Evolutionary conservation across 345 rosid species (phyloP).

Genomic region (Nasturtium officinale): DNA sequence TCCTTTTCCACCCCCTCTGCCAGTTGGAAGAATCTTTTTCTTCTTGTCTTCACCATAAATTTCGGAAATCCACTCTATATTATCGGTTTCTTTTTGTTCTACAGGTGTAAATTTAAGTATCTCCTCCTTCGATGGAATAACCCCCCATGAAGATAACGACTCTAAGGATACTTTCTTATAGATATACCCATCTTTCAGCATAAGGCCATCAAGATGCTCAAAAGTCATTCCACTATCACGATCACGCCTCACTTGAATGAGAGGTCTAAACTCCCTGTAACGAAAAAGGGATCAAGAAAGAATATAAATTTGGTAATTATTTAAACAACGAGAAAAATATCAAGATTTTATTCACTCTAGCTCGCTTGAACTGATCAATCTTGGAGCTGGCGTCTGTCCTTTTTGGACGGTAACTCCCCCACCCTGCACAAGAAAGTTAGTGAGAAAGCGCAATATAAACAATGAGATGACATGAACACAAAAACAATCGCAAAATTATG

Average conservation of each 20-base stretch:
- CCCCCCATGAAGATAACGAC: slow-evolving; percentile 70
- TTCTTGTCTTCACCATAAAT: slow-evolving; percentile 80
- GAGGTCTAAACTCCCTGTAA: slow-evolving; percentile 87
- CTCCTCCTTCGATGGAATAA: slow-evolving; percentile 76
- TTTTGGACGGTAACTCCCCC: slow-evolving; percentile 65
- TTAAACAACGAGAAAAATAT: slow-evolving; percentile 18
- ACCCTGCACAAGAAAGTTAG: slow-evolving; percentile 57
- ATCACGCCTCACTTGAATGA: slow-evolving; percentile 76
- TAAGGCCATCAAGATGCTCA: slow-evolving; percentile 79
- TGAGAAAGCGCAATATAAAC: slow-evolving; percentile 8
- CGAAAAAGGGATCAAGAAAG: not conserved
- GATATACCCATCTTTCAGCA: slow-evolving; percentile 88
- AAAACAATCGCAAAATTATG: not conserved
- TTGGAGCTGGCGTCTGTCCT: slow-evolving; percentile 66
- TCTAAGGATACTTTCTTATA: slow-evolving; percentile 80
- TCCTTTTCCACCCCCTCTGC: slow-evolving; percentile 62
- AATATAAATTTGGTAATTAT: slow-evolving; percentile 20
- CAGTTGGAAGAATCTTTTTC: slow-evolving; percentile 49
- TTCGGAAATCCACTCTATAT: slow-evolving; percentile 85
- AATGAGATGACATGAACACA: slow-evolving; percentile 23
- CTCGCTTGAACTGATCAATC: slow-evolving; percentile 84
- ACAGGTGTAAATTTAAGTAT: slow-evolving; percentile 73
- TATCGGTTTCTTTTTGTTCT: slow-evolving; percentile 61
- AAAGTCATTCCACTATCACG: slow-evolving; percentile 71
- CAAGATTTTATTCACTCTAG: slow-evolving; percentile 76